A percentile compares a stretch with the other conserved stretches of the same genome.
These are phyloP conservation scores for Sporothrix schenckii DNA, from an alignment of 2,329 filamentous ascomycete genomes.

Conservation along the genomic window DNA sequence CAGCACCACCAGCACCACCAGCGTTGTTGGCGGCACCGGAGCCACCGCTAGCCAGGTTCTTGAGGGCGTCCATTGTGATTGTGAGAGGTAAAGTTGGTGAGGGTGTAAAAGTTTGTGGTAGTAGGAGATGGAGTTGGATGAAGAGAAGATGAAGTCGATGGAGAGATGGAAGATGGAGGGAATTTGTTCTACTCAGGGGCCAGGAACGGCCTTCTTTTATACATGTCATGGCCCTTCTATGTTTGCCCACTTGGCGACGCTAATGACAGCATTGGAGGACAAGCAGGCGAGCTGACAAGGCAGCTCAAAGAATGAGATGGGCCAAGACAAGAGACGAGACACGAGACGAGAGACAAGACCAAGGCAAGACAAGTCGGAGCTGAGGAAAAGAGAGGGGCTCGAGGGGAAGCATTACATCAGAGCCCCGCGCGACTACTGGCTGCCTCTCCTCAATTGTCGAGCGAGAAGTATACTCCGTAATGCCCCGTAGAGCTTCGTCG, in stretches of 20 bases:
- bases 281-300: too few relatives aligned
- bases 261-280: too few relatives aligned
- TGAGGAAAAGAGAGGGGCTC: too few relatives aligned
- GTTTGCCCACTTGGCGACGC: too few relatives aligned
- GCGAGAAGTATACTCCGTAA: not conserved
- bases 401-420: constrained; percentile 13
- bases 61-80: constrained; percentile 18
- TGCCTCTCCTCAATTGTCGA: too few relatives aligned
- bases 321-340: not conserved
- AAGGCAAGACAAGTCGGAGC: too few relatives aligned
- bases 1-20: constrained; percentile 1
- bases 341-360: not conserved
- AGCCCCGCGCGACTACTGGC: not conserved
- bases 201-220: not conserved
- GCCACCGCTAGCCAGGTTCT: constrained; percentile 20
- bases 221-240: not conserved
- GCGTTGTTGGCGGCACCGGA: not conserved
- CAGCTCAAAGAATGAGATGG: too few relatives aligned
- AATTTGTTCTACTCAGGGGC: not conserved
- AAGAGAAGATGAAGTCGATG: not conserved
- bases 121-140: not conserved
- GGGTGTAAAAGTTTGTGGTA: not conserved
- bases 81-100: not conserved
- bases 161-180: not conserved
- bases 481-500: too few relatives aligned